Base-by-base conservation (phyloP, 2,329 filamentous ascomycete species). In the Lizonia empirigonia region DNA sequence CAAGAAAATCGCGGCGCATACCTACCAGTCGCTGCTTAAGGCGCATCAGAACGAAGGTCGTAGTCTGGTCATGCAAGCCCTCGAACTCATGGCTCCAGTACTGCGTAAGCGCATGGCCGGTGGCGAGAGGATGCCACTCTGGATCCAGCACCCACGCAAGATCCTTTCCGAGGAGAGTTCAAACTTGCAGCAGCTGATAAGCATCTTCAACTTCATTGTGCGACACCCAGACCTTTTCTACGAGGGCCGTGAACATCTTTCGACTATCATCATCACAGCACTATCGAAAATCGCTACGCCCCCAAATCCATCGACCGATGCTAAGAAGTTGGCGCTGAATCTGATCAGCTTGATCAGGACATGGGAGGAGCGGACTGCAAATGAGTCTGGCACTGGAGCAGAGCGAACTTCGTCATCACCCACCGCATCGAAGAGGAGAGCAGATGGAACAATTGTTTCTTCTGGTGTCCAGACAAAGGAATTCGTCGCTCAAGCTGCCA, bases 151-250 rank as follows among this genome's bases (percentile, higher is more conserved):
- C 59, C 92, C 94, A 23, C 85, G 93, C 33, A 90, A 92, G 45
- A 96, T 99, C 22, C 77, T 99, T 18, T 87, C 91, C 3, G 95
- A 99, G 70, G 94, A 99, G 73, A 92, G 90, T 20, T 90, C 94
- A 56, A 99, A 99, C 64, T 82, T 93, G 37, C 92, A 96, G 73
- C 94, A 97, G 75, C 88, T 97, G 77, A 96, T 91, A 44, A 94
- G 89, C 76, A 97, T 99, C 63, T 97, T 97, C 78, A 89, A 97
- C 66, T 99, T 99, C 75, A 80, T 99, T 26, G 93, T 97, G 27
- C 85, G 90, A 49, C 93, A 99, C 69, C 89, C 92, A 0, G 88
- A 94, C 65, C 78, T 99, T 4, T 99, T 99, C 76, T 99, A 95
- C 63, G 93, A 97, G 58, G 91, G 91, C 1, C 83, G 94, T 46